Percentiles rank a stretch among this genome's conserved stretches.
phyloP scores from a whole-genome alignment of 164 flowering plant species.

The Annona cherimola region DNA sequence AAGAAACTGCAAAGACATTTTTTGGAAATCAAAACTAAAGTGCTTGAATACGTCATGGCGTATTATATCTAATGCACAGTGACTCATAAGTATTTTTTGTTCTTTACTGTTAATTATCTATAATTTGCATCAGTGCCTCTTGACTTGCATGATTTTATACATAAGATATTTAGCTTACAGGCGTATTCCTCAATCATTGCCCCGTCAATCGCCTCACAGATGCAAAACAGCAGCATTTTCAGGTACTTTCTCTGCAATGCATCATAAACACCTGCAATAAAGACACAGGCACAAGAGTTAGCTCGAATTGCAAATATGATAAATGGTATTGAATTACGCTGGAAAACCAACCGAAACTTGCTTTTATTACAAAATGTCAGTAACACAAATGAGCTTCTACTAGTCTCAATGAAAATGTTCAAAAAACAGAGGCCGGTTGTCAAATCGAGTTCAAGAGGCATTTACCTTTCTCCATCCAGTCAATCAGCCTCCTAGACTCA shows the following conservation, averaged over 20 bases:
- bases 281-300: neutral
- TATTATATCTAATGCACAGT: too few relatives aligned
- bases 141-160: too few relatives aligned
- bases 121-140: too few relatives aligned
- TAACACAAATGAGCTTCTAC: neutral
- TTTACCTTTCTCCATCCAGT: slow-evolving; percentile 96
- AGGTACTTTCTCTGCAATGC: slow-evolving; percentile 87
- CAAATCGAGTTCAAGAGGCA: neutral
- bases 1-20: slow-evolving; percentile 64
- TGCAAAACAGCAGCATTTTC: slow-evolving; percentile 76
- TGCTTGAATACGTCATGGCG: too few relatives aligned
- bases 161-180: slow-evolving; percentile 36
- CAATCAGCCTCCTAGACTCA: slow-evolving; percentile 85
- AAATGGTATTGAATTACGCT: neutral
- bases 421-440: neutral
- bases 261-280: slow-evolving; percentile 74
- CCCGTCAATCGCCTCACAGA: slow-evolving; percentile 78
- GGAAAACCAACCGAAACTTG: neutral
- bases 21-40: too few relatives aligned
- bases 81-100: too few relatives aligned
- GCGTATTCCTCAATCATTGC: slow-evolving; percentile 93
- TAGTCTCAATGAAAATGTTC: neutral
- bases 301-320: neutral
- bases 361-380: neutral
- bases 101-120: too few relatives aligned